These are phyloP conservation scores for Dictyostelium discoideum DNA, from an alignment of 78 protist genomes.

Conservation along the genomic window dicty_2.7 NC_007090.3:769501-770000, in stretches of 20 bases:
- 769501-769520: too few species aligned
- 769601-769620: slow-evolving; percentile 2
- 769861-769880: slow-evolving; percentile 66
- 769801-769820: slow-evolving; percentile 62
- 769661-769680: slow-evolving; percentile 78
- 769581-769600: background rate
- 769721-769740: slow-evolving; percentile 84
- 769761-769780: slow-evolving; percentile 79
- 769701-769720: slow-evolving; percentile 55
- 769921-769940: slow-evolving; percentile 76
- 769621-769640: background rate
- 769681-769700: slow-evolving; percentile 80
- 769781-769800: slow-evolving; percentile 78
- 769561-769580: background rate
- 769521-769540: background rate
- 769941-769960: slow-evolving; percentile 63
- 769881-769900: slow-evolving; percentile 63
- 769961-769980: slow-evolving; percentile 61
- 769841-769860: slow-evolving; percentile 70
- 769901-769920: slow-evolving; percentile 77
- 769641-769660: background rate
- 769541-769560: background rate
- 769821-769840: slow-evolving; percentile 61
- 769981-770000: slow-evolving; percentile 47
- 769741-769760: slow-evolving; percentile 68